Base-by-base conservation (phyloP, 2,329 filamentous ascomycete species). In the Talaromyces sp. region DNA sequence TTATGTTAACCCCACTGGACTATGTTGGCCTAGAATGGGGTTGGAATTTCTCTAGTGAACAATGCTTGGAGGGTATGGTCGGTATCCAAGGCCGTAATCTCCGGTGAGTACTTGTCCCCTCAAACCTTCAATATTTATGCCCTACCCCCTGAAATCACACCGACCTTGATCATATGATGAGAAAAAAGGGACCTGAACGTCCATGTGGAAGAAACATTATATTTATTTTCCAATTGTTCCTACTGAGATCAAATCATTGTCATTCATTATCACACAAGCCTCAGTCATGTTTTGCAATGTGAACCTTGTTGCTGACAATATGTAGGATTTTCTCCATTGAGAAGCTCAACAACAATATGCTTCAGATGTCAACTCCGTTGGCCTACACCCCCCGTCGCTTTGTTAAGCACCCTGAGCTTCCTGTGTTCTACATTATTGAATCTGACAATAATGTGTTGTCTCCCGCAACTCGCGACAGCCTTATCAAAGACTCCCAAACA, bases 11-110 rank as follows among this genome's bases (percentile, higher is more conserved):
- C 1, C 94, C 95, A 0, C 77, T 99, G 27, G 90, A 90, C 70
- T 97, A 96, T 66, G 86, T 88, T 48, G 86, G 88, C 36, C 83
- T 99, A 24, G 91, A 96, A 71, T 97, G 91, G 80, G 92, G 90
- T 3, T 96, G 92, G 88, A 96, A 94, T 65, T 97, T 99, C 69
- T 93, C 90, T 71, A 96, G 92, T 68, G 91, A 96, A 70, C 90
- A 96, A 71, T 96, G 92, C 65, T 86, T 89, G 39, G 90, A 97
- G 74, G 92, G 92, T 51, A 93, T 97, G 80, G 93, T 97, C 49
- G 92, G 91, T 55, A 93, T 97, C 56, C 90, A 95, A 75, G 90
- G 87, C 43, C 89, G 93, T 71, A 94, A 91, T 69, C 74, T 96
- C 61, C 84, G 91, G 91, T 96, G 86, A 56, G 83, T 77, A 56